Evolutionary conservation across 495 filamentous ascomycete species (phyloP).

Genomic region (Annulohypoxylon stygium): DNA sequence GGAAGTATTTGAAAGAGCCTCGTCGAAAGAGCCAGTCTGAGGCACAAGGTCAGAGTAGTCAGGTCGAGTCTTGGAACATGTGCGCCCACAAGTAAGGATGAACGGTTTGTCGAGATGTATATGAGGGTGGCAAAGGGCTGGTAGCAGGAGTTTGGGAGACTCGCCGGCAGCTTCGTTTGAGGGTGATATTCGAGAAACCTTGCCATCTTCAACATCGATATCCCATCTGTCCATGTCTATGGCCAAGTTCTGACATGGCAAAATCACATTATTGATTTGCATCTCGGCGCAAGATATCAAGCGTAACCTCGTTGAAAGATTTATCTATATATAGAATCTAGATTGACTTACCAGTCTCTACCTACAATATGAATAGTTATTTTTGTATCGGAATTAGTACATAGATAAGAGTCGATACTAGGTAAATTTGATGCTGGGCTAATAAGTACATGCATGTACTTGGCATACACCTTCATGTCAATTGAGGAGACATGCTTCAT

Average conservation of each 20-base stretch:
- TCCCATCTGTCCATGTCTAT: constrained; percentile 24
- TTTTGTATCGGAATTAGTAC: no score
- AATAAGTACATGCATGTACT: no score
- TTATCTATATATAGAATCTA: not conserved
- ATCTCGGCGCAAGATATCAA: not conserved
- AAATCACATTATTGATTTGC: constrained; percentile 31
- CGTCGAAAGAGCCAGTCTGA: constrained; percentile 70
- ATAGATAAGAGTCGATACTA: no score
- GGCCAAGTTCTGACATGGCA: constrained; percentile 14
- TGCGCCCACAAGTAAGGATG: constrained; percentile 61
- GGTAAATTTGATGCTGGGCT: no score
- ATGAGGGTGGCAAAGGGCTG: constrained; percentile 79
- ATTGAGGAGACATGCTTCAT: no score
- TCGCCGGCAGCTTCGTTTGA: constrained; percentile 22
- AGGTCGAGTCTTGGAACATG: constrained; percentile 49
- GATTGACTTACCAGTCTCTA: no score
- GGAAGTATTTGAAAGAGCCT: constrained; percentile 72
- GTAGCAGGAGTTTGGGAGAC: constrained; percentile 60
- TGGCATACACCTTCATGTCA: no score
- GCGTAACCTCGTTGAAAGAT: not conserved
- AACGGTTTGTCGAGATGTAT: constrained; percentile 84
- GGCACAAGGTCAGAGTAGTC: constrained; percentile 72
- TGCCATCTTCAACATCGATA: constrained; percentile 40
- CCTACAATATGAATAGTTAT: no score
- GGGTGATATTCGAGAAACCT: constrained; percentile 27